Evolutionary conservation across 257 asterid genomes (phyloP), one percentile per base, ranked within the genome.

Genomic region (Cynanchum wilfordii): DNA sequence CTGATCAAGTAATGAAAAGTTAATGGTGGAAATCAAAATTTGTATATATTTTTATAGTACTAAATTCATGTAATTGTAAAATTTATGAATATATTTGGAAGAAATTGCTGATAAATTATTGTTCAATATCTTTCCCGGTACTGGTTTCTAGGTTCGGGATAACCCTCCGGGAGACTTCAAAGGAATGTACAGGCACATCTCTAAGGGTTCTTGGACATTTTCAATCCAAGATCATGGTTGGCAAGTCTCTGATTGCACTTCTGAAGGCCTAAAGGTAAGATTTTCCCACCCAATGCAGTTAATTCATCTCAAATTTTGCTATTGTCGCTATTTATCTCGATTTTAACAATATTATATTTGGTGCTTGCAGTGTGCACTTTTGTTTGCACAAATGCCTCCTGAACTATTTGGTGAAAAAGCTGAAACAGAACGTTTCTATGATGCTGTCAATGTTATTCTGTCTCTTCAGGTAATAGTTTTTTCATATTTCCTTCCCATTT

Each of bases 221-320:
- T 74, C 89, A 3, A 80, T 74, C 57, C 90, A 79, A 76, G 93
- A 87, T 74, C 90, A 87, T 59, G 90, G 93, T 20, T 82, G 87
- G 90, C 88, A 84, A 77, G 87, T 82, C 60, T 84, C 89, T 1
- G 93, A 88, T 19, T 84, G 90, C 77, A 86, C 90, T 7, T 73
- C 84, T 11, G 93, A 86, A 71, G 93, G 87, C 24, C 78, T 88
- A 20, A 86, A 82, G 75, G 90, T 83, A 45, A 50, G 64, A 45
- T 27, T 1, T 33, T 33, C 38, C 38, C 5, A 33, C 11, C 20
- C 7, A 30, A 16, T 42, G 27, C 44, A 30, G n/a, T n/a, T n/a
- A n/a, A n/a, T n/a, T n/a, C n/a, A n/a, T n/a, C n/a, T n/a, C n/a
- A n/a, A n/a, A n/a, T n/a, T n/a, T n/a, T n/a, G n/a, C n/a, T n/a